Base-by-base conservation (phyloP, 805 yeast genomes). In the Danielozyma ontarioensis region DNA sequence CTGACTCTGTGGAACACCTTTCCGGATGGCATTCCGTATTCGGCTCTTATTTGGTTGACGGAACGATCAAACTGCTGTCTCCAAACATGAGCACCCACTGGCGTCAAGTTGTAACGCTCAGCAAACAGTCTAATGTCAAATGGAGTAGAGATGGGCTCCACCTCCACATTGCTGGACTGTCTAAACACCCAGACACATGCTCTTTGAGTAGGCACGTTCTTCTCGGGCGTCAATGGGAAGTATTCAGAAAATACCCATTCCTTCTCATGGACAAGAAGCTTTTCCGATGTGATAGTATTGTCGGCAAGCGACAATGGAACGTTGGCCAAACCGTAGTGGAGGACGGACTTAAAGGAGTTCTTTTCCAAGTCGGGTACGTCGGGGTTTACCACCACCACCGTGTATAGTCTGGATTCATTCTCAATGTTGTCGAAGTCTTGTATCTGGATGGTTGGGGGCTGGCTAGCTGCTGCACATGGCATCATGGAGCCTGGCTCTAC, bases 21-120 rank as follows among this genome's bases (percentile, higher is more conserved):
- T 32, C 96, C 97, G 39, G 64, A 56, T 13, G 79, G 81, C 40
- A 90, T 68, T 3, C 87, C 90, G 53, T 83, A 85, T 52, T 71
- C 58, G 42, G 70, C 74, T 58, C 97, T 78, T 17, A 89, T 80
- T 3, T 53, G 55, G 19, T 70, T 71, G 28, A 85, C 83, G 46
- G 80, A 75, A 47, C 84, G 64, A 59, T 93, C 97, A 78, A 82
- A 90, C 27, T 60, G 66, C 45, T 81, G 78, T 70, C 97, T 79
- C 90, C 95, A 90, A 29, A 86, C 70, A 55, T 87, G 95, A 2
- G 95, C 96, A 17, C 97, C 97, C 30, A 89, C 77, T 1, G 97
- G 77, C n/a, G 65, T 63, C 45, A 93, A 70, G 3, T 66, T 54
- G 56, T 83, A 54, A 3, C 58, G 41, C 3, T 59, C 66, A 12